These are phyloP conservation scores for Cystoisospora suis DNA, from an alignment of 169 alveolate species.

Conservation along the genomic window DNA sequence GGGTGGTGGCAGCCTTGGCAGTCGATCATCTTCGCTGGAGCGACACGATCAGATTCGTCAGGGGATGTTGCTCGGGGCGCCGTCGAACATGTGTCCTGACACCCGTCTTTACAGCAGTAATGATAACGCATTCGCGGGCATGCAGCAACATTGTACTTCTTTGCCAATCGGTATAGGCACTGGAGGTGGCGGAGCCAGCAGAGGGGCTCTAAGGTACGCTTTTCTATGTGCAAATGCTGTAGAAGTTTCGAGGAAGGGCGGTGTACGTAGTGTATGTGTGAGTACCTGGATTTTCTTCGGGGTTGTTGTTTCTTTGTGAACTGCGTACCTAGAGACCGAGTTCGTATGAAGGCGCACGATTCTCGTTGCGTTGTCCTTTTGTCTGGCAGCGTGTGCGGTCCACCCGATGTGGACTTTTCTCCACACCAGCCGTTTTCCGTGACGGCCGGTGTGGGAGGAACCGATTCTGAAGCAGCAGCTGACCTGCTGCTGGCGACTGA, in stretches of 20 bases:
- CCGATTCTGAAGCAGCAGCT: background rate
- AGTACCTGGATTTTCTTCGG: too few relatives aligned
- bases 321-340: too few relatives aligned
- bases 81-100: background rate
- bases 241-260: too few relatives aligned
- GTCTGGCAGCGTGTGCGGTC: too few relatives aligned
- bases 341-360: too few relatives aligned
- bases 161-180: background rate
- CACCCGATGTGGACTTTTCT: background rate
- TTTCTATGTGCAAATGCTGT: background rate
- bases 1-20: background rate
- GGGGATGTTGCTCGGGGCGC: background rate
- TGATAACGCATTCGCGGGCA: background rate
- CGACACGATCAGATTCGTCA: constrained; percentile 3
- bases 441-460: background rate
- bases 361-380: too few relatives aligned
- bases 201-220: background rate
- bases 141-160: background rate
- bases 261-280: too few relatives aligned
- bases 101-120: background rate
- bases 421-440: background rate
- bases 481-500: background rate
- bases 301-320: too few relatives aligned
- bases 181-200: background rate
- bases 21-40: background rate